phyloP scores from a whole-genome alignment of 2,329 filamentous ascomycete species.

The Sclerotinia sclerotiorum region DNA sequence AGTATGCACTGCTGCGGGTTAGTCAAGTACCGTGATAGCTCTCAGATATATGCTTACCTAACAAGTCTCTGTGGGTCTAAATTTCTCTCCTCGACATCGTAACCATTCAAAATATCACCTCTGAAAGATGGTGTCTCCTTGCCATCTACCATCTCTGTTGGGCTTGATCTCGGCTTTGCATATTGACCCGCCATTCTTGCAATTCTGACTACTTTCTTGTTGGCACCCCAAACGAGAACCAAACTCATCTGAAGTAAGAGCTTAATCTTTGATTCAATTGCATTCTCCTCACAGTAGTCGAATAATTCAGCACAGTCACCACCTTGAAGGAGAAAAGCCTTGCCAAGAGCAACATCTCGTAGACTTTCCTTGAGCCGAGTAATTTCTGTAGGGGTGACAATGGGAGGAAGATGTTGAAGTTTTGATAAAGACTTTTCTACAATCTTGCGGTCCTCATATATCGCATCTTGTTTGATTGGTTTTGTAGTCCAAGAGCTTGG shows the following conservation, averaged over 20 bases:
- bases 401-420: constrained; percentile 68
- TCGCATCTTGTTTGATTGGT: constrained; percentile 74
- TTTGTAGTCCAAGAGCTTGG: constrained; percentile 73
- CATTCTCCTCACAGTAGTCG: constrained; percentile 85
- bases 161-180: constrained; percentile 89
- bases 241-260: constrained; percentile 95
- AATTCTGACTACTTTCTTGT: constrained; percentile 84
- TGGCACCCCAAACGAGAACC: constrained; percentile 84
- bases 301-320: constrained; percentile 98
- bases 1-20: constrained; percentile 67
- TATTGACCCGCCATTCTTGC: constrained; percentile 97
- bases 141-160: constrained; percentile 78
- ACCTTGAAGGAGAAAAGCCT: constrained; percentile 91
- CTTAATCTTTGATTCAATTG: constrained; percentile 96
- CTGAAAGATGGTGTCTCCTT: constrained; percentile 84
- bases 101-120: constrained; percentile 94
- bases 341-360: constrained; percentile 82
- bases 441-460: constrained; percentile 62
- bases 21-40: constrained; percentile 3
- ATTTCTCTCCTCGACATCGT: constrained; percentile 68
- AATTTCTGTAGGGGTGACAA: constrained; percentile 81
- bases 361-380: constrained; percentile 74
- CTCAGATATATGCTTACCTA: constrained; percentile 47
- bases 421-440: constrained; percentile 62
- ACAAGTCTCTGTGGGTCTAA: constrained; percentile 84